Conservation (phyloP, 768 basidiomycete species). For the Termitomyces sp. region DNA sequence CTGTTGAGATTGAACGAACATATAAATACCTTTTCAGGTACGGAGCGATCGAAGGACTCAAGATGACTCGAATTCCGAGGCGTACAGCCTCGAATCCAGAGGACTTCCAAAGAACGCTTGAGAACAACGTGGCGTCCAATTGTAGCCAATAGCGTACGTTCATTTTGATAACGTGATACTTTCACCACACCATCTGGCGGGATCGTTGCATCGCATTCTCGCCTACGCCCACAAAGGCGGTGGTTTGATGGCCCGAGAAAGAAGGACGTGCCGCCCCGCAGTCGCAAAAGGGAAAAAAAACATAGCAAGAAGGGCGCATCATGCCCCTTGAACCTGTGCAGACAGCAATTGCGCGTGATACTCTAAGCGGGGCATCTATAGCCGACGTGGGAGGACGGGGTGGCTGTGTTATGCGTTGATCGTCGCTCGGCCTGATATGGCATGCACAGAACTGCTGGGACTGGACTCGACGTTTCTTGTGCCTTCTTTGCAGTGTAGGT, state of each 20-base stretch:
- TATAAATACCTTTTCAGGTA: background rate
- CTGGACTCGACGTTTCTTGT: background rate
- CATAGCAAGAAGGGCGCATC: background rate
- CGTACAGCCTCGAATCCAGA: background rate
- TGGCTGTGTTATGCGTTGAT: background rate
- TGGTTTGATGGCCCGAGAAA: background rate
- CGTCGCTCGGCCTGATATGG: background rate
- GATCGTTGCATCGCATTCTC: background rate
- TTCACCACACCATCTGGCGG: background rate
- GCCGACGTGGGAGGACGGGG: background rate
- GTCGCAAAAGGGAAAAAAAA: background rate
- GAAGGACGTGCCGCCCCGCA: background rate
- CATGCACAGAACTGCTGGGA: background rate
- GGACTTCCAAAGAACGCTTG: background rate
- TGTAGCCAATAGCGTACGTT: background rate
- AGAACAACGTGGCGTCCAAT: background rate
- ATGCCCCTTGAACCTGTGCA: background rate
- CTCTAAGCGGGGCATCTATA: background rate
- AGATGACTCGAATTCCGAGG: background rate
- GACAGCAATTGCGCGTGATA: background rate
- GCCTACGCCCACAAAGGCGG: background rate
- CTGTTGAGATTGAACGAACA: background rate
- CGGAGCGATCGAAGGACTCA: background rate
- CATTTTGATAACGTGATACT: background rate
- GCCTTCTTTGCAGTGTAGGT: background rate